A percentile compares a stretch with the other conserved stretches of the same genome.
These are phyloP conservation scores for Glycine tomentella DNA, from an alignment of 306 rosid genomes.

Conservation along the genomic window DNA sequence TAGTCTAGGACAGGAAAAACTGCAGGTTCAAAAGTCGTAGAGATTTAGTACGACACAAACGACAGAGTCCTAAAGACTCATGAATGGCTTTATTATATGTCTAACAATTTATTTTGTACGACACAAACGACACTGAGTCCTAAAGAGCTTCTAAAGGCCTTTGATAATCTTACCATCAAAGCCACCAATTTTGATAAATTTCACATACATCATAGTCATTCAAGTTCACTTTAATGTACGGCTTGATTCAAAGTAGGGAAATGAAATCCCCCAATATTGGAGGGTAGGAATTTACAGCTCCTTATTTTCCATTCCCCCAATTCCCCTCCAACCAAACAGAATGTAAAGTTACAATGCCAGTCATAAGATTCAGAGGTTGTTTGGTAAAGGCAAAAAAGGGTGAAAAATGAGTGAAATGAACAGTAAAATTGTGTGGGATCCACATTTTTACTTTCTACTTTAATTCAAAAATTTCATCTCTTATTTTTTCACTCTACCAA, in stretches of 20 bases:
- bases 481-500: no score
- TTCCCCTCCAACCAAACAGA: slow-evolving; percentile 1
- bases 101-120: slow-evolving; percentile 1
- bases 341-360: neutral
- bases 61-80: no score
- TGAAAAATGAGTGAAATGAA: no score
- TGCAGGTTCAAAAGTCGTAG: neutral
- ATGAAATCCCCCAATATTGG: no score
- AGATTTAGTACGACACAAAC: no score
- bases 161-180: neutral
- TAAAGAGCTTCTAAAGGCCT: neutral
- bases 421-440: no score
- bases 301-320: neutral
- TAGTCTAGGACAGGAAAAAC: neutral
- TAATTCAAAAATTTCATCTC: no score
- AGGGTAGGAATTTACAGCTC: neutral
- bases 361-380: neutral
- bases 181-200: slow-evolving; percentile 12
- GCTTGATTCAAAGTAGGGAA: neutral
- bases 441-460: no score
- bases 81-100: neutral
- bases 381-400: no score
- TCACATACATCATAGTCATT: neutral
- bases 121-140: neutral
- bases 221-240: neutral